Percentiles rank a stretch among this genome's conserved stretches.
These are phyloP conservation scores for Septoria linicola DNA, from an alignment of 2,329 filamentous ascomycete species.

Conservation along the genomic window DNA sequence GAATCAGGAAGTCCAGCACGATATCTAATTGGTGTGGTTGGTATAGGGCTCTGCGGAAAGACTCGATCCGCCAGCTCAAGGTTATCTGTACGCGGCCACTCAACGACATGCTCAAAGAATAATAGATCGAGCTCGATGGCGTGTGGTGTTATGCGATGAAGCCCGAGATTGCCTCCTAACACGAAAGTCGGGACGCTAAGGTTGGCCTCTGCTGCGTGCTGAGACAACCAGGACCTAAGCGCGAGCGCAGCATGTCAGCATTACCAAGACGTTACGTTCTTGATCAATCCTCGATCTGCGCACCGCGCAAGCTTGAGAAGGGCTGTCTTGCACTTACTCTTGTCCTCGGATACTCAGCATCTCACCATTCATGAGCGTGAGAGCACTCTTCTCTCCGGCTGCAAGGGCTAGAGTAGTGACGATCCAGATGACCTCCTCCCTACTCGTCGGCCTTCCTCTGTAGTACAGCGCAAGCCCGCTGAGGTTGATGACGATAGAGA, in stretches of 20 bases:
- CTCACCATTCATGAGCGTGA: constrained; percentile 1
- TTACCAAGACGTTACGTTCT: too few relatives aligned
- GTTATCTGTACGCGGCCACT: background rate
- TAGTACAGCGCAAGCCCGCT: constrained; percentile 5
- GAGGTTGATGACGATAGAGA: constrained; percentile 5
- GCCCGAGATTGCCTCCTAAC: background rate
- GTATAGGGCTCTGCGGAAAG: background rate
- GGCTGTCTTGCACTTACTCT: background rate
- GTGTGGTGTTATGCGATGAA: background rate
- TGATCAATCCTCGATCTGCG: too few relatives aligned
- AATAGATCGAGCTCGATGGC: constrained; percentile 2
- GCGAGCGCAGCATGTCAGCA: too few relatives aligned
- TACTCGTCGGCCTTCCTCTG: background rate
- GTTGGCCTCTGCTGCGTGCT: background rate
- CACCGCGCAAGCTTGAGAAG: too few relatives aligned
- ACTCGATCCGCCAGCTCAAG: background rate
- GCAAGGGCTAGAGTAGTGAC: constrained; percentile 1
- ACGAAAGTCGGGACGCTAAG: background rate
- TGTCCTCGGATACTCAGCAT: background rate
- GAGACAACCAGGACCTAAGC: background rate
- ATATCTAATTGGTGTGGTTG: background rate
- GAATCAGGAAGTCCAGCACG: background rate
- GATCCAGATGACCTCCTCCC: background rate
- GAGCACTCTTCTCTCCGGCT: constrained; percentile 7
- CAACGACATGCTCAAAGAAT: background rate